Evolutionary conservation across 176 grass and related monocot species (phyloP).

Genomic region (Bonia amplexicaulis): DNA sequence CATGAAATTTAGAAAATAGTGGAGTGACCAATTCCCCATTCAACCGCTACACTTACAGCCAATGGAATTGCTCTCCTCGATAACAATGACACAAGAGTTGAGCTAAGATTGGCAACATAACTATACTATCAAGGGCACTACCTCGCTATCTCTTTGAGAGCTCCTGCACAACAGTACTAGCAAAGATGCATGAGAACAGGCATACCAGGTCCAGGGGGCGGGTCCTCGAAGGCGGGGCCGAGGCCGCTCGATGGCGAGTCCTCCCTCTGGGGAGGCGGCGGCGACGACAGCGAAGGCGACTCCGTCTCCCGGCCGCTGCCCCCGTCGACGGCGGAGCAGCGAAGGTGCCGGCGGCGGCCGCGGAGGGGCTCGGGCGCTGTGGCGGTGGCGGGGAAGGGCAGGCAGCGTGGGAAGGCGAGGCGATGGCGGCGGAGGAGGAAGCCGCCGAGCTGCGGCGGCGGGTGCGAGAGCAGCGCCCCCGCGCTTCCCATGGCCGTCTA

Average conservation of each 20-base stretch:
- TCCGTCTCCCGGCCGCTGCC: background rate
- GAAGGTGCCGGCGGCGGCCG: background rate
- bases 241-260: slow-evolving; percentile 24
- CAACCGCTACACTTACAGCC: background rate
- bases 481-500: slow-evolving; percentile 51
- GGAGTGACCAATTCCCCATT: background rate
- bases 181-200: background rate
- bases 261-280: slow-evolving; percentile 22
- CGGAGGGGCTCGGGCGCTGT: background rate
- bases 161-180: background rate
- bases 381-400: background rate
- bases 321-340: slow-evolving; percentile 13
- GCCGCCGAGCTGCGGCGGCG: slow-evolving; percentile 29
- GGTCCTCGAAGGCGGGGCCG: slow-evolving; percentile 55
- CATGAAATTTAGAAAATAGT: background rate
- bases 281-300: background rate
- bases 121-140: background rate
- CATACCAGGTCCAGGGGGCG: slow-evolving; percentile 32
- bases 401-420: background rate
- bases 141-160: background rate
- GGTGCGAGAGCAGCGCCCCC: slow-evolving; percentile 49
- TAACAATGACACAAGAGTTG: background rate
- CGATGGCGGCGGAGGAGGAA: background rate
- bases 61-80: background rate
- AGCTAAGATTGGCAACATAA: background rate